Base-by-base conservation (phyloP, 768 basidiomycete species). In the Termitomyces sp. region DNA sequence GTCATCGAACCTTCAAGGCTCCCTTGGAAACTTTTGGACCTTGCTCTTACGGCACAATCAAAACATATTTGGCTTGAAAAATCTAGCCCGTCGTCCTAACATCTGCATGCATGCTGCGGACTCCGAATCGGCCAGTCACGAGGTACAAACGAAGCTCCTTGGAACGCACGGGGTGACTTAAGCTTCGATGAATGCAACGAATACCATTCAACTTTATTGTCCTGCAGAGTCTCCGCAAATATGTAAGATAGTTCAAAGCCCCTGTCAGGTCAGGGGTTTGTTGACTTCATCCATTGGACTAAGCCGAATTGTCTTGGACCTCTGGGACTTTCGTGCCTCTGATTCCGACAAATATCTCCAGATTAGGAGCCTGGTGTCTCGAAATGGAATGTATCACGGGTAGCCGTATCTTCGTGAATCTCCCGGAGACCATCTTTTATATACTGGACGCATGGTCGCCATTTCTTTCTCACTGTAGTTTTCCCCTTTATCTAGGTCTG, bases 111-210 rank as follows among this genome's bases (percentile, higher is more conserved):
- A 49, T 35, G 28, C 35, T 40, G 17, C 35, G 49, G 49, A 37
- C 37, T 50, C 49, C 24, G 49, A 50, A 50, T 50, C 37, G 37
- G 49, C 24, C 49, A 50, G 37, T 50, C 49, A 50, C 48, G 48
- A 37, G 48, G 37, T 15, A 48, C 19, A 12, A 15, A 8, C 21
- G 46, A 49, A 49, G 35, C 22, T 37, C 15, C 37, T 24, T 49
- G 22, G 15, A 21, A 49, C 8, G 19, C 19, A 21, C 21, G 11
- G 5, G 2, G 14, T 35, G 34, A 35, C 21, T 21, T 22, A 28
- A 30, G 12, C 26, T 17, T 37, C 47, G 14, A 50, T 38, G 37
- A 50, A 38, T 37, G 37, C 22, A n/a, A 24, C 17, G 24, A 9
- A n/a, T 26, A 17, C 22, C 2, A n/a, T 28, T 28, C 3, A 28